Percentiles rank a stretch among this genome's conserved stretches.
Conservation (phyloP, 768 basidiomycete species). For the Dacryopinax primogenitus region DNA sequence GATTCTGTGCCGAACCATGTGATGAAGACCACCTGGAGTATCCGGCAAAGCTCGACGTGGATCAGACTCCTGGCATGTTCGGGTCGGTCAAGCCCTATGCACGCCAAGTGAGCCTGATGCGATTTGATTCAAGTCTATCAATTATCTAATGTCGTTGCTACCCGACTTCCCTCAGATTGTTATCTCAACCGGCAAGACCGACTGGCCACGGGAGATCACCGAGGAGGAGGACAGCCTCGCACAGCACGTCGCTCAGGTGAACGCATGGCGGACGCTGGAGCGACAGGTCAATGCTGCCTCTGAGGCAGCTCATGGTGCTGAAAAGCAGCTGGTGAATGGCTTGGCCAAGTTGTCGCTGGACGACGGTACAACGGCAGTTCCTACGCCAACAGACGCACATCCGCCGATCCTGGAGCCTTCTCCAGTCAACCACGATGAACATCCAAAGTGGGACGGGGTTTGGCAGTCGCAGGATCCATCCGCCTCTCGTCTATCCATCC, state of each 20-base stretch:
- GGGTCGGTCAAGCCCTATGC: constrained; percentile 74
- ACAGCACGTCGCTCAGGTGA: constrained; percentile 33
- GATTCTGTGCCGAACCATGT: constrained; percentile 63
- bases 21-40: constrained; percentile 70
- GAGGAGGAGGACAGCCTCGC: constrained; percentile 60
- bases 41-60: constrained; percentile 57
- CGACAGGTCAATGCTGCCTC: constrained; percentile 9
- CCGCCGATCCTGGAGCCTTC: not conserved
- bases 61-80: constrained; percentile 70
- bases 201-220: constrained; percentile 77
- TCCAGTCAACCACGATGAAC: constrained; percentile 1
- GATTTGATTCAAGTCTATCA: not conserved
- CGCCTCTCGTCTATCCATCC: constrained; percentile 46
- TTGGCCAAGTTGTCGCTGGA: not conserved
- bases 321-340: not conserved
- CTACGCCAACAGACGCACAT: constrained; percentile 5
- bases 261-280: constrained; percentile 15
- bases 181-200: constrained; percentile 77
- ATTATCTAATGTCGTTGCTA: constrained; percentile 4
- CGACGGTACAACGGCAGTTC: not conserved
- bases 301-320: constrained; percentile 12
- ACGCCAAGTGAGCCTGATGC: constrained; percentile 45
- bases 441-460: not conserved
- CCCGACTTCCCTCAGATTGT: constrained; percentile 47
- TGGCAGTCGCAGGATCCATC: constrained; percentile 10